Percentiles rank a stretch among this genome's conserved stretches.
Evolutionary conservation across 2,329 filamentous ascomycete genomes (phyloP).

Genomic region (Acephala macrosclerotiorum): DNA sequence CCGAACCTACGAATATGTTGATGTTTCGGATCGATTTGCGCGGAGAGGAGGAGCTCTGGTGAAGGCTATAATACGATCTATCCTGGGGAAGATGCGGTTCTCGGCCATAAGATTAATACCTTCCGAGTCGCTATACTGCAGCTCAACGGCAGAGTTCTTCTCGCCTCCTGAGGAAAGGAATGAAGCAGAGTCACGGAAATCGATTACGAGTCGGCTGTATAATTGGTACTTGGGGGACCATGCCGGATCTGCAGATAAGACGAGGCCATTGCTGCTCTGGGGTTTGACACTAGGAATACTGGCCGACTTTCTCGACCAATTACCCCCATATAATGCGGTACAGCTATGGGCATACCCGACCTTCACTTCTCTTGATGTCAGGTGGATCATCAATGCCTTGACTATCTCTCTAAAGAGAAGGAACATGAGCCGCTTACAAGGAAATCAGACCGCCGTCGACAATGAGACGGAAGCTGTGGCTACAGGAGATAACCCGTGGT

Average conservation of each 20-base stretch:
- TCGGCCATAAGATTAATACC: slow-evolving; percentile 69
- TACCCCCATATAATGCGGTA: slow-evolving; percentile 68
- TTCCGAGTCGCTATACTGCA: slow-evolving; percentile 66
- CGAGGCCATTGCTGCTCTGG: slow-evolving; percentile 67
- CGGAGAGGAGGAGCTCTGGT: slow-evolving; percentile 61
- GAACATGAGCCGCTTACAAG: slow-evolving; percentile 47
- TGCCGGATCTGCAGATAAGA: slow-evolving; percentile 35
- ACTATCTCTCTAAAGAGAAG: slow-evolving; percentile 63
- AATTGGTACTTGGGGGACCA: slow-evolving; percentile 45
- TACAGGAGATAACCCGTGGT: slow-evolving; percentile 34
- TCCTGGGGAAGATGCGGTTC: slow-evolving; percentile 73
- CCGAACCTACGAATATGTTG: slow-evolving; percentile 68
- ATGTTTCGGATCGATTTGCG: slow-evolving; percentile 68
- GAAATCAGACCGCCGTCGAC: slow-evolving; percentile 43
- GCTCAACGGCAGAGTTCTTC: slow-evolving; percentile 58
- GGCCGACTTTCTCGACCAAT: slow-evolving; percentile 71
- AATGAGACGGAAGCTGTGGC: slow-evolving; percentile 38
- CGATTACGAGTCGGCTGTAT: slow-evolving; percentile 28
- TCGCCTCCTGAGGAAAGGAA: slow-evolving; percentile 19
- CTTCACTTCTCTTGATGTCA: slow-evolving; percentile 68
- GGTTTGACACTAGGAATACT: slow-evolving; percentile 72
- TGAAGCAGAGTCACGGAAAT: background rate
- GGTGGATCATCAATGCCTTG: slow-evolving; percentile 64
- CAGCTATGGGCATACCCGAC: slow-evolving; percentile 73
- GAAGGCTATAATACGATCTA: slow-evolving; percentile 60